Evolutionary conservation across 208 protist species (phyloP).

Genomic region (Trypanosoma congolense): DNA sequence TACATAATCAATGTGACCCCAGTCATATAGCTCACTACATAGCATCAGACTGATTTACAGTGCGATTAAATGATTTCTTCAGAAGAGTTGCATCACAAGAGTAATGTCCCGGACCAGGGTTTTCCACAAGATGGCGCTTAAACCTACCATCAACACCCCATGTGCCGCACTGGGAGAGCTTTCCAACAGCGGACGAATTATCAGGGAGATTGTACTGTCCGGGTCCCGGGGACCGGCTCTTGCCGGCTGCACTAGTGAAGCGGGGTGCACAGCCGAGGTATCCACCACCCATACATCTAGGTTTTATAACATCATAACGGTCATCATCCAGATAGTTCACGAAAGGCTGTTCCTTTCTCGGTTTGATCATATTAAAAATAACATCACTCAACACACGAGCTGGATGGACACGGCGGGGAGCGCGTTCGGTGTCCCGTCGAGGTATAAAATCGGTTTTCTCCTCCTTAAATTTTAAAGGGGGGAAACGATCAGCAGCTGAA

Average conservation of each 20-base stretch:
- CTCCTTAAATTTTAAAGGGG: conserved; percentile 13
- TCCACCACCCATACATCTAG: conserved; percentile 30
- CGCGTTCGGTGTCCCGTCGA: conserved; percentile 19
- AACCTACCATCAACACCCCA: conserved; percentile 74
- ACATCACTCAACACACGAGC: conserved; percentile 3
- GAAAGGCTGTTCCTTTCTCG: conserved; percentile 19
- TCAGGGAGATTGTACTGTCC: conserved; percentile 37
- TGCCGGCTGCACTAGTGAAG: conserved; percentile 6
- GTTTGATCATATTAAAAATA: conserved; percentile 25
- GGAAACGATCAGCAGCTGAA: conserved; percentile 58
- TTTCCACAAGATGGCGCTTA: conserved; percentile 11
- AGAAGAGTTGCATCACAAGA: conserved; percentile 64
- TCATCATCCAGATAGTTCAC: conserved; percentile 46
- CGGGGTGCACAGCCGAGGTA: conserved; percentile 49
- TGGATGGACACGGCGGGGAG: conserved; percentile 21
- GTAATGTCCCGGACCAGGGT: conserved; percentile 51
- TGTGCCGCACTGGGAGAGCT: conserved; percentile 21
- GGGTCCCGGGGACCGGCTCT: conserved; percentile 24
- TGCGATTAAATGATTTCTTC: conserved; percentile 81
- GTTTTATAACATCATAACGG: conserved; percentile 71
- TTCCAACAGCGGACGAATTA: not conserved
- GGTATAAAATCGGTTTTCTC: conserved; percentile 6
- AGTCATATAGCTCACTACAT: too few relatives aligned
- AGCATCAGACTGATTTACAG: conserved; percentile 37
- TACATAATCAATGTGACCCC: too few relatives aligned